Evolutionary conservation across 2,329 filamentous ascomycete species (phyloP).

Genomic region (Chrysosporium queenslandicum): DNA sequence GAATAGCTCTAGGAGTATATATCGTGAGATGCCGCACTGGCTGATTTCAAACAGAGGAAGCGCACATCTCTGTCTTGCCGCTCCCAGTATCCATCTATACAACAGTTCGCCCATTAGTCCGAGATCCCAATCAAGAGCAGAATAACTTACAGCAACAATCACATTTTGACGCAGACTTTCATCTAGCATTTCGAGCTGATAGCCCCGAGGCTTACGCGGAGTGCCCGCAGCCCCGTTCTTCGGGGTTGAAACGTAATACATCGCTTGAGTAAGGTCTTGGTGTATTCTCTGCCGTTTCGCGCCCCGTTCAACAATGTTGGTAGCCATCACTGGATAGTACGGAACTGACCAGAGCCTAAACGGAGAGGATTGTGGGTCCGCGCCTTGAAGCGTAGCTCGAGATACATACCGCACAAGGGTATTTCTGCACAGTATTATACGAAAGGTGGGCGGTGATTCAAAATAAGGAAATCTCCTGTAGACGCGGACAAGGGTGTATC

Average conservation of each 20-base stretch:
- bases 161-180: conserved; percentile 58
- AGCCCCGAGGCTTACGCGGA: conserved; percentile 41
- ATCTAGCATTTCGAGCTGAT: conserved; percentile 67
- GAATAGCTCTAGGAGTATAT: conserved; percentile 45
- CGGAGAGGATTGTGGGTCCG: too few species aligned
- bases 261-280: background rate
- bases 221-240: background rate
- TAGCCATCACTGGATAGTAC: background rate
- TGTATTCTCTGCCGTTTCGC: conserved; percentile 2
- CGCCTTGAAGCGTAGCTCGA: too few species aligned
- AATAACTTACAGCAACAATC: conserved; percentile 55
- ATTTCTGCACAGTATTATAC: too few species aligned
- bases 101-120: conserved; percentile 6
- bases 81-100: conserved; percentile 67
- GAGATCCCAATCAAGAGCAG: background rate
- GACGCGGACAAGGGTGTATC: too few species aligned
- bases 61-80: conserved; percentile 66
- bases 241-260: background rate
- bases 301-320: background rate
- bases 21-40: background rate
- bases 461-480: too few species aligned
- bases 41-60: background rate
- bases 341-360: background rate
- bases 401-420: too few species aligned
- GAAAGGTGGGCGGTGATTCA: too few species aligned